A percentile compares a stretch with the other conserved stretches of the same genome.
Evolutionary conservation across 305 asterid genomes (phyloP).

Genomic region (Rubia peregrina): DNA sequence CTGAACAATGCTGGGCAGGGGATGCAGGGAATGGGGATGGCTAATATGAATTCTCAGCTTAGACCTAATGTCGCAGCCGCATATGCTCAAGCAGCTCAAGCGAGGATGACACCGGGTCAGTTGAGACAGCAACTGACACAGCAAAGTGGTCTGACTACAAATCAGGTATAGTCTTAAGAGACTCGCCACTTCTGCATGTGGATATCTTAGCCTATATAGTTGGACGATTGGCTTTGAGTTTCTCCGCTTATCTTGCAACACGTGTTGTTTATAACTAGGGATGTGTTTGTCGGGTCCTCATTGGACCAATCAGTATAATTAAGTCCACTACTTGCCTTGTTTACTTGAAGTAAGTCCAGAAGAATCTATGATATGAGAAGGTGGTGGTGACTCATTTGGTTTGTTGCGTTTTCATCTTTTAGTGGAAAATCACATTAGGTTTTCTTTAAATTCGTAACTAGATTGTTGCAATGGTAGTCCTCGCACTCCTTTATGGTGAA

Average conservation of each 20-base stretch:
- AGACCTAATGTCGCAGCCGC: slow-evolving; percentile 55
- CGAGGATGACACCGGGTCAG: slow-evolving; percentile 52
- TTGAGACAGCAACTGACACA: slow-evolving; percentile 76
- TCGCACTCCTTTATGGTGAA: not conserved
- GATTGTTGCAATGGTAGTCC: not conserved
- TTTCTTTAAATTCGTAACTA: not conserved
- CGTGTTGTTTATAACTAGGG: not conserved
- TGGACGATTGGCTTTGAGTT: not conserved
- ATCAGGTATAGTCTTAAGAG: slow-evolving; percentile 46
- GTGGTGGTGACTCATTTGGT: not conserved
- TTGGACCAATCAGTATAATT: not conserved
- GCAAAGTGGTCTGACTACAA: slow-evolving; percentile 55
- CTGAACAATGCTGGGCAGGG: slow-evolving; percentile 73
- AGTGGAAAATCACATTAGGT: not conserved
- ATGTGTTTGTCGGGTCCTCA: not conserved
- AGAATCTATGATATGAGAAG: not conserved
- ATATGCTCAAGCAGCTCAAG: slow-evolving; percentile 27
- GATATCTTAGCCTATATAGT: not conserved
- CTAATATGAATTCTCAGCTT: slow-evolving; percentile 60
- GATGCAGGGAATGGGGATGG: slow-evolving; percentile 71
- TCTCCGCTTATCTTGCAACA: not conserved
- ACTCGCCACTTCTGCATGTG: not conserved
- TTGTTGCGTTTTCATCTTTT: not conserved
- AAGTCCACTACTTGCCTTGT: not conserved
- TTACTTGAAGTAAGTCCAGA: not conserved